Evolutionary conservation across 345 rosid genomes (phyloP).

Genomic region (Firmiana major): DNA sequence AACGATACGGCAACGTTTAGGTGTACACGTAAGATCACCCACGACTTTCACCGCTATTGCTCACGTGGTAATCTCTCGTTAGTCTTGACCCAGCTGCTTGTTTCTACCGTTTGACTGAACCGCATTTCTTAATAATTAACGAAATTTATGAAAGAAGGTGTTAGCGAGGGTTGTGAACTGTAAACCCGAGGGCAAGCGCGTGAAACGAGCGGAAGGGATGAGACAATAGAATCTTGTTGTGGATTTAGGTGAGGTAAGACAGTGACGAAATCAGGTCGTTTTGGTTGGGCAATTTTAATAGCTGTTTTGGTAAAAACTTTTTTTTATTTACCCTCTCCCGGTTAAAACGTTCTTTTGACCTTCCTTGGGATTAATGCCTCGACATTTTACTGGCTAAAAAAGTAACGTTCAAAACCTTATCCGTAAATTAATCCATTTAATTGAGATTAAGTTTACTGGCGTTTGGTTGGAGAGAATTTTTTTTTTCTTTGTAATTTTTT

Average conservation of each 20-base stretch:
- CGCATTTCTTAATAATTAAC: neutral
- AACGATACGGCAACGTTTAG: neutral
- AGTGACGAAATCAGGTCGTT: neutral
- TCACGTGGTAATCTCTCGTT: slow-evolving; percentile 20
- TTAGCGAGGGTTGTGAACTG: neutral
- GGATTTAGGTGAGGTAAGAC: slow-evolving; percentile 19
- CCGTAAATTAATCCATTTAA: too few species aligned
- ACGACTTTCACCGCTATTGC: neutral
- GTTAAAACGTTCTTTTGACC: too few species aligned
- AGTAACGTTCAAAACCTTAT: too few species aligned
- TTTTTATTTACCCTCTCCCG: too few species aligned
- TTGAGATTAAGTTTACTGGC: too few species aligned
- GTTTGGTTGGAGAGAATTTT: too few species aligned
- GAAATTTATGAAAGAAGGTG: too few species aligned
- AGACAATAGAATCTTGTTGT: neutral
- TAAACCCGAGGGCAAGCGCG: slow-evolving; percentile 15
- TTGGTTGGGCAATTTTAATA: neutral
- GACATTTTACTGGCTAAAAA: too few species aligned
- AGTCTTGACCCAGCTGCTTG: neutral
- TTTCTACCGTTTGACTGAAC: neutral
- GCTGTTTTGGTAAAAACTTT: neutral
- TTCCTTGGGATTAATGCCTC: too few species aligned
- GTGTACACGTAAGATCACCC: slow-evolving; percentile 17
- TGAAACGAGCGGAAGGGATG: neutral
- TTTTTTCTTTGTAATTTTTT: too few species aligned